Conservation (phyloP, 768 basidiomycete genomes). For the Amanita rimosa region DNA sequence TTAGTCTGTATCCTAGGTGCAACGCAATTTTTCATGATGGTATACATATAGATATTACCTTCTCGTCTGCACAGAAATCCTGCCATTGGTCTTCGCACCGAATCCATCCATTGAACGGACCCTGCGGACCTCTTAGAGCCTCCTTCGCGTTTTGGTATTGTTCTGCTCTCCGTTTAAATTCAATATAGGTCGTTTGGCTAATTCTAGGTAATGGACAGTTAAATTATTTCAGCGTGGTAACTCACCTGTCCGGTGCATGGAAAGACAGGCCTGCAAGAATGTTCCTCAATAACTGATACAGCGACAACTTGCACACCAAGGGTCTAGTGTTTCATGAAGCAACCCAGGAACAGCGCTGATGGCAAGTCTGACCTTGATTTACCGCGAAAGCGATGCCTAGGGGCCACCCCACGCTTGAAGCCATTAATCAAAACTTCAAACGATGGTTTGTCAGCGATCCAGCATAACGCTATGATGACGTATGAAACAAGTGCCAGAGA, state of each 20-base stretch:
- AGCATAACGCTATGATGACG: constrained; percentile 49
- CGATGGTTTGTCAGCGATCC: constrained; percentile 41
- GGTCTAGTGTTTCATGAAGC: not conserved
- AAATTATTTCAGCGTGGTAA: not conserved
- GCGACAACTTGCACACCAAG: constrained; percentile 2
- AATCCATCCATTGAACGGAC: constrained; percentile 56
- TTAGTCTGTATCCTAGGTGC: not conserved
- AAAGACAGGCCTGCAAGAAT: not conserved
- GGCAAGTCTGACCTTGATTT: constrained; percentile 41
- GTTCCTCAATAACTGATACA: not conserved
- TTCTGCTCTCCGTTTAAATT: constrained; percentile 27
- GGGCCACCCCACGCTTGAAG: constrained; percentile 63
- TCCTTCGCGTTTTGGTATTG: constrained; percentile 44
- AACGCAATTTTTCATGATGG: not conserved
- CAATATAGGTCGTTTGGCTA: constrained; percentile 28
- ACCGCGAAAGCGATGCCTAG: constrained; percentile 52
- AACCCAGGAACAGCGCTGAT: not conserved
- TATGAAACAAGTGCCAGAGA: not conserved
- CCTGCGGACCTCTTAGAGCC: constrained; percentile 27
- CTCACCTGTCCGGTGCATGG: not conserved
- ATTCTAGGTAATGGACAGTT: not conserved
- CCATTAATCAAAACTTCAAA: constrained; percentile 71
- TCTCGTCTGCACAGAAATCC: constrained; percentile 24
- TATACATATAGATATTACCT: not conserved
- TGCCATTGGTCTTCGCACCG: constrained; percentile 43